Evolutionary conservation across 1,284 basidiomycete species (phyloP).

Genomic region (Earliella scabrosa): DNA sequence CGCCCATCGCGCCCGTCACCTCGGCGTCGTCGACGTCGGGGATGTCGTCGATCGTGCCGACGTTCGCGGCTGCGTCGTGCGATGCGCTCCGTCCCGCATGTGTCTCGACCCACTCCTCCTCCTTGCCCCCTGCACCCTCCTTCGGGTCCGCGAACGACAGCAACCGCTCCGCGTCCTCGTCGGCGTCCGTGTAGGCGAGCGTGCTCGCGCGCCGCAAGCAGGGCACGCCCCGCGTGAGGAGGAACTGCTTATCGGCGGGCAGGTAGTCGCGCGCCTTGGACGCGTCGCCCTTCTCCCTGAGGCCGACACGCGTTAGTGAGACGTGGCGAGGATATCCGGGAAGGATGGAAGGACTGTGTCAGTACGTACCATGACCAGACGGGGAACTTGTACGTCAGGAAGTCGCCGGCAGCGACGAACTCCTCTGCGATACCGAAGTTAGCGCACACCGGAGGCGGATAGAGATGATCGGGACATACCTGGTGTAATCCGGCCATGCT

Average conservation of each 20-base stretch:
- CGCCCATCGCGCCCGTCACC: conserved; percentile 67
- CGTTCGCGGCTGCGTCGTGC: conserved; percentile 52
- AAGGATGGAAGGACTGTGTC: neutral
- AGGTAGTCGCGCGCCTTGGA: conserved; percentile 90
- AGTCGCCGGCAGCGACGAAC: conserved; percentile 95
- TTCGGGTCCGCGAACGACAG: conserved; percentile 70
- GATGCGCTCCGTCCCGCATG: conserved; percentile 72
- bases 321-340: neutral
- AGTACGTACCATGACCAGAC: conserved; percentile 87
- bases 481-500: conserved; percentile 95
- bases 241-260: conserved; percentile 94
- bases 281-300: conserved; percentile 88
- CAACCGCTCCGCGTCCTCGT: conserved; percentile 92
- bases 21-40: conserved; percentile 94
- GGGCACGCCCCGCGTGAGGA: conserved; percentile 91
- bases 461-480: conserved; percentile 57
- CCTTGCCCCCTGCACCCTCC: conserved; percentile 48
- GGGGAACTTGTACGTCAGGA: conserved; percentile 93
- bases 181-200: conserved; percentile 91
- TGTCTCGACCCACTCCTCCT: conserved; percentile 88
- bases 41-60: conserved; percentile 77
- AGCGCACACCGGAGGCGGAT: conserved; percentile 17
- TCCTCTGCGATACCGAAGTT: conserved; percentile 67
- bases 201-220: conserved; percentile 91
- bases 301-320: conserved; percentile 5